Evolutionary conservation across 2,329 filamentous ascomycete genomes (phyloP).

Genomic region (Colletotrichum incanum): DNA sequence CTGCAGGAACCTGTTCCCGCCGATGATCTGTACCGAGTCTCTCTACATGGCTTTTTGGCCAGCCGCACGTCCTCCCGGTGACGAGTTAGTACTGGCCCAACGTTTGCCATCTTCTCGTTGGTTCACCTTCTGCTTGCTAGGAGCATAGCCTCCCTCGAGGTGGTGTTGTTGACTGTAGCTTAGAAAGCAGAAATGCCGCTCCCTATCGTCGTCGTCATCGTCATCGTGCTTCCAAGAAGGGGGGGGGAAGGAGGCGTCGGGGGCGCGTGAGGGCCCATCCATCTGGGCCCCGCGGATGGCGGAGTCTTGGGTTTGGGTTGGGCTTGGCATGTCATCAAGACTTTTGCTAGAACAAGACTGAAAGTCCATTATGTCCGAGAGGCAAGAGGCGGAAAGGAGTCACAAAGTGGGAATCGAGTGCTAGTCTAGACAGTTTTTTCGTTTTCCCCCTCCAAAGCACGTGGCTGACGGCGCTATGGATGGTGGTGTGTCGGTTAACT

Average conservation of each 20-base stretch:
- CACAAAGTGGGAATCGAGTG: too few relatives aligned
- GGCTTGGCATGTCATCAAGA: conserved; percentile 36
- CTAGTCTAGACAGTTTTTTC: neutral
- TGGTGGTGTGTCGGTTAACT: neutral
- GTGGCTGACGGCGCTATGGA: conserved; percentile 1
- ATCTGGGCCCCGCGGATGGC: conserved; percentile 13
- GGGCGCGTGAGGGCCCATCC: neutral
- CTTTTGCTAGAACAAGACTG: neutral
- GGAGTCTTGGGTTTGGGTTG: neutral
- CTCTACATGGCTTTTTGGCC: neutral
- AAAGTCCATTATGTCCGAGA: conserved; percentile 16
- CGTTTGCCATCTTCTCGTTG: neutral
- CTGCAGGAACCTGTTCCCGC: neutral
- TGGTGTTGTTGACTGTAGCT: neutral
- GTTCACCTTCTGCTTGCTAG: too few relatives aligned
- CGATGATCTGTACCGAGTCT: neutral
- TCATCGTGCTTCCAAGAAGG: conserved; percentile 24
- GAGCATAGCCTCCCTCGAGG: neutral
- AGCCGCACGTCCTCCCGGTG: neutral
- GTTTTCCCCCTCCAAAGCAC: neutral
- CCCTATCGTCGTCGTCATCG: conserved; percentile 11
- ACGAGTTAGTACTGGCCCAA: neutral
- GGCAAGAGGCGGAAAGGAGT: neutral
- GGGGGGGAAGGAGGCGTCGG: neutral
- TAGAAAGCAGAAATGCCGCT: neutral